Percentiles rank a stretch among this genome's conserved stretches.
These are phyloP conservation scores for Mortierella antarctica DNA, from an alignment of 192 early-diverging fungal species.

Conservation along the genomic window DNA sequence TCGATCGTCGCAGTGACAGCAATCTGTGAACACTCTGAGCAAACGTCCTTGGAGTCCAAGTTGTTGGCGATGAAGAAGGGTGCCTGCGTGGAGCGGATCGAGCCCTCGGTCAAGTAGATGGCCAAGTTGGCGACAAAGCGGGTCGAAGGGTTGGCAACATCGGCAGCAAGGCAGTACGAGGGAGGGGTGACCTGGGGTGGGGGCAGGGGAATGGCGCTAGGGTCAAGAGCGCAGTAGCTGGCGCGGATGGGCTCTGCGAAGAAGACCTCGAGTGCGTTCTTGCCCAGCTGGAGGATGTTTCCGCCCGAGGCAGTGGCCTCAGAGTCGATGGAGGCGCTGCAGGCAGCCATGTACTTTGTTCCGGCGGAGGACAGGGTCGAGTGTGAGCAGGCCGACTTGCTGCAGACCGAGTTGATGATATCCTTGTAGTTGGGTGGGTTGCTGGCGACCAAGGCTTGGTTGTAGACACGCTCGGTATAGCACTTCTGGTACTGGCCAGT, in stretches of 20 bases:
- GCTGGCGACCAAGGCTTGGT: conserved; percentile 20
- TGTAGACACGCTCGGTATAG: conserved; percentile 42
- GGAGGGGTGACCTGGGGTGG: conserved; percentile 5
- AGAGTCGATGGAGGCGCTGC: conserved; percentile 27
- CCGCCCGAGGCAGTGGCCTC: conserved; percentile 11
- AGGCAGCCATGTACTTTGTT: conserved; percentile 42
- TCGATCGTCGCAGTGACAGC: conserved; percentile 18
- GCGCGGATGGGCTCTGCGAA: conserved; percentile 34
- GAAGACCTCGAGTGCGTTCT: conserved; percentile 42
- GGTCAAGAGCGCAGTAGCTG: conserved; percentile 33
- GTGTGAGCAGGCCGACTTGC: conserved; percentile 22
- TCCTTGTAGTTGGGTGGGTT: conserved; percentile 24
- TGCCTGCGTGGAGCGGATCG: conserved; percentile 22
- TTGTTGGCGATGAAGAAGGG: conserved; percentile 20
- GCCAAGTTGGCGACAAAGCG: conserved; percentile 34
- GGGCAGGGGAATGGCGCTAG: conserved; percentile 2
- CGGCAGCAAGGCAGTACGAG: conserved; percentile 18
- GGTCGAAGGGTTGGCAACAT: conserved; percentile 3
- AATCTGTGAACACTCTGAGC: conserved; percentile 28
- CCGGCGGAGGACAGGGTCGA: conserved; percentile 14
- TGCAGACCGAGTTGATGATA: conserved; percentile 32
- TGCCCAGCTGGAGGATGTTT: conserved; percentile 38
- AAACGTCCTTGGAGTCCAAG: conserved; percentile 22
- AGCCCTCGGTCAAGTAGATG: conserved; percentile 28
- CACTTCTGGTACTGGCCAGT: conserved; percentile 35